phyloP scores from a whole-genome alignment of 257 asterid species.

The Solanum paucissectum region DNA sequence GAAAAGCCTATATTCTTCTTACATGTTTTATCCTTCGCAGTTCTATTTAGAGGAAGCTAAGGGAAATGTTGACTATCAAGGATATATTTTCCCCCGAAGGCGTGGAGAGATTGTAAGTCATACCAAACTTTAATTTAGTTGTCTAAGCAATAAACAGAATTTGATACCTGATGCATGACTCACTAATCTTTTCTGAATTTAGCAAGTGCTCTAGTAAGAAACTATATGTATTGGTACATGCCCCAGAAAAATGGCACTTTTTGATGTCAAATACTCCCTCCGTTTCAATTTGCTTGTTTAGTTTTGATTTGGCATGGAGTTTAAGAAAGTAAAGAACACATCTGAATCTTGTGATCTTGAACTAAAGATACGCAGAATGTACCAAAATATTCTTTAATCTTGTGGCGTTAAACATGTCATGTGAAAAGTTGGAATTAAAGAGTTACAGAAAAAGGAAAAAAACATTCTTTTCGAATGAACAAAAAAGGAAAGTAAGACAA shows the following conservation, averaged over 20 bases:
- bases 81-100: slow-evolving; percentile 86
- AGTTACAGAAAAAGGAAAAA: not conserved
- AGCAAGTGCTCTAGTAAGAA: not conserved
- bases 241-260: not conserved
- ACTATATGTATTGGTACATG: not conserved
- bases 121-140: not conserved
- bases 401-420: not conserved
- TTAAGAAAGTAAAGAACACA: not conserved
- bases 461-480: not conserved
- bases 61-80: slow-evolving; percentile 90
- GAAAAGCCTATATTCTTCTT: not conserved
- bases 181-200: not conserved
- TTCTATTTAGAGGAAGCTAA: slow-evolving; percentile 89
- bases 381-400: not conserved
- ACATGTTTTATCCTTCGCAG: slow-evolving; percentile 23
- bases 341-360: not conserved
- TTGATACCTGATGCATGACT: not conserved
- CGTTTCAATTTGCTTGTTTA: no score
- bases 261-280: not conserved
- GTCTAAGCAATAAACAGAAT: not conserved
- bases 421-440: not conserved
- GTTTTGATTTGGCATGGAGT: not conserved
- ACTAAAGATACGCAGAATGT: not conserved
- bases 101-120: slow-evolving; percentile 62
- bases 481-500: not conserved